Percentiles rank a stretch among this genome's conserved stretches.
Evolutionary conservation across 352 stramenopile species (phyloP).

Genomic region (Pythium myriotylum): DNA sequence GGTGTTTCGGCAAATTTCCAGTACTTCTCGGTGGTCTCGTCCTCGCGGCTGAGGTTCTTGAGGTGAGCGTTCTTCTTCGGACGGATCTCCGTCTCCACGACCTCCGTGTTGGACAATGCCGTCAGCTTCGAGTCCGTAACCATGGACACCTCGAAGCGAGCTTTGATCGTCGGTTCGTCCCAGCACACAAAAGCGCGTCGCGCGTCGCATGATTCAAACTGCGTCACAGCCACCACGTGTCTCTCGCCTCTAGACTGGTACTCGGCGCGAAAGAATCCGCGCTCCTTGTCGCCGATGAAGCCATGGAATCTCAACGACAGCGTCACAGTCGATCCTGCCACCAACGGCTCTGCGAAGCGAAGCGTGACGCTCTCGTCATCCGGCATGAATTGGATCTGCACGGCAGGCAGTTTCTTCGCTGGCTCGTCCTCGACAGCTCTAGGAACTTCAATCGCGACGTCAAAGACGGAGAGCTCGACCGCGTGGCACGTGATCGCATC

Average conservation of each 20-base stretch:
- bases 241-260: conserved; percentile 92
- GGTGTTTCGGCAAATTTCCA: conserved; percentile 90
- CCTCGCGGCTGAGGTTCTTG: conserved; percentile 38
- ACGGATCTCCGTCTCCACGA: conserved; percentile 71
- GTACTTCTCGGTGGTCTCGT: conserved; percentile 36
- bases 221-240: conserved; percentile 92
- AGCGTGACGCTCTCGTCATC: too few species aligned
- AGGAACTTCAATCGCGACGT: conserved; percentile 49
- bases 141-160: conserved; percentile 93
- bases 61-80: conserved; percentile 60
- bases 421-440: conserved; percentile 20
- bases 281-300: conserved; percentile 90
- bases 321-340: conserved; percentile 33
- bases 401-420: conserved; percentile 31
- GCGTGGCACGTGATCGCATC: conserved; percentile 91
- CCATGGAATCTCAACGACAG: conserved; percentile 63
- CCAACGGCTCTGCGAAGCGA: conserved; percentile 48
- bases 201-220: conserved; percentile 82
- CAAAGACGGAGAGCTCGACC: conserved; percentile 90
- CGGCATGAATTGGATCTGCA: conserved; percentile 47
- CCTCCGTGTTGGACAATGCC: conserved; percentile 96
- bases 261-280: conserved; percentile 94
- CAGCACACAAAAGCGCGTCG: conserved; percentile 96
- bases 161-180: conserved; percentile 97
- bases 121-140: conserved; percentile 90